Base-by-base conservation (phyloP, 2,329 filamentous ascomycete species). In the Colletotrichum neosansevieriae region DNA sequence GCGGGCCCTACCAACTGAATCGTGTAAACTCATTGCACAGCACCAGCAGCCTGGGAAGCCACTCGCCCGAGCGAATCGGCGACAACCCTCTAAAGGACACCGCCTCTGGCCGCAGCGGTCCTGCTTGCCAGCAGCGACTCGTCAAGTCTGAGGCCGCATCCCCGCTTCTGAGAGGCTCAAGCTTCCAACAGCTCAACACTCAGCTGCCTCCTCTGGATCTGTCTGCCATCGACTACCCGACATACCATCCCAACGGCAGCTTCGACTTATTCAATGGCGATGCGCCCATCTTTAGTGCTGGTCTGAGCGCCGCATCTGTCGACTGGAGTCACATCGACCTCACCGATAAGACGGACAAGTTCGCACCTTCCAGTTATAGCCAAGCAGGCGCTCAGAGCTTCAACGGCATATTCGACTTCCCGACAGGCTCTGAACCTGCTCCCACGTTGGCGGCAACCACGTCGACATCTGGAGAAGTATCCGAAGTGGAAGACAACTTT, bases 381-480 rank as follows among this genome's bases (percentile, higher is more conserved):
- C 84, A 89, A 76, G 80, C 85, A 17, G 78, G 80, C 44, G 78
- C 82, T 29, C 84, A 81, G 67, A 83, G 84, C 73, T 86, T 85
- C 74, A 83, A 81, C 70, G 84, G 84, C 42, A 72, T 80, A 6
- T 86, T 85, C 71, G 87, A 88, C 60, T 87, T 84, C 60, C 78
- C 77, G 71, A 82, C 78, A 72, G 85, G 82, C 70, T 85, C 83
- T n/a, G 86, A 88, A 74, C 85, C 85, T 70, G 82, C 85, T 32
- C 83, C 84, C 57, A 81, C 85, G 56, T 76, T 90, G 73, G 85
- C 87, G 70, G 82, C 86, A 74, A 83, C 83, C 58, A 87, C 86
- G 1, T 88, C 88, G 10, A 90, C 88, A 9, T 91, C 89, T 12
- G 89, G 89, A 40, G 89, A 91, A 69, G 88, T 91, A 9, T 91